Evolutionary conservation across 1,284 basidiomycete genomes (phyloP).

Genomic region (Melampsora occidentalis): DNA sequence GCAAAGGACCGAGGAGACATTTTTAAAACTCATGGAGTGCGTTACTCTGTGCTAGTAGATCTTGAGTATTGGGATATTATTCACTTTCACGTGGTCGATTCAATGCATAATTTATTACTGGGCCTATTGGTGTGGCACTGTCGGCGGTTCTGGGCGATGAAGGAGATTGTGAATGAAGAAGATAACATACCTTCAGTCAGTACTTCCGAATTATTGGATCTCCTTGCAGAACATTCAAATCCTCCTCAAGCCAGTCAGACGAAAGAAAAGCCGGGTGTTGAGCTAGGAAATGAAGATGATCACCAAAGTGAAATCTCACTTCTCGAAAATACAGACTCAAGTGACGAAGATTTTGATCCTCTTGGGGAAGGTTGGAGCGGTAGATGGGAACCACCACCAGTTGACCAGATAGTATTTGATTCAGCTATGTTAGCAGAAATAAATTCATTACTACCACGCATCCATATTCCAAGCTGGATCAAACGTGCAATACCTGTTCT

Average conservation of each 20-base stretch:
- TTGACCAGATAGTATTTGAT: conserved; percentile 3
- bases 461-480: conserved; percentile 28
- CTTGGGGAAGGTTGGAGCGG: conserved; percentile 17
- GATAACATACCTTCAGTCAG: neutral
- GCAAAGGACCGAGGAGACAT: neutral
- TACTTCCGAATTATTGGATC: neutral
- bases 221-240: neutral
- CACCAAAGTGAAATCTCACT: neutral
- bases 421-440: neutral
- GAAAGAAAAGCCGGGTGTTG: neutral
- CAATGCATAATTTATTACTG: conserved; percentile 35
- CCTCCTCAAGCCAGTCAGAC: neutral
- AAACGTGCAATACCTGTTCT: conserved; percentile 25
- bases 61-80: neutral
- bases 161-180: conserved; percentile 1
- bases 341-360: conserved; percentile 9
- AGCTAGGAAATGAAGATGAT: neutral
- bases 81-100: conserved; percentile 1
- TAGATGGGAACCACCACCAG: neutral
- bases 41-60: neutral
- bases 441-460: neutral
- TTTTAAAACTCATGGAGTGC: neutral
- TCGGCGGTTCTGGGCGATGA: conserved; percentile 17
- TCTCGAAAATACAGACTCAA: too few species aligned
- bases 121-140: conserved; percentile 25